Percentiles rank a stretch among this genome's conserved stretches.
These are phyloP conservation scores for Pythium guiyangense DNA, from an alignment of 352 stramenopile species.

Conservation along the genomic window DNA sequence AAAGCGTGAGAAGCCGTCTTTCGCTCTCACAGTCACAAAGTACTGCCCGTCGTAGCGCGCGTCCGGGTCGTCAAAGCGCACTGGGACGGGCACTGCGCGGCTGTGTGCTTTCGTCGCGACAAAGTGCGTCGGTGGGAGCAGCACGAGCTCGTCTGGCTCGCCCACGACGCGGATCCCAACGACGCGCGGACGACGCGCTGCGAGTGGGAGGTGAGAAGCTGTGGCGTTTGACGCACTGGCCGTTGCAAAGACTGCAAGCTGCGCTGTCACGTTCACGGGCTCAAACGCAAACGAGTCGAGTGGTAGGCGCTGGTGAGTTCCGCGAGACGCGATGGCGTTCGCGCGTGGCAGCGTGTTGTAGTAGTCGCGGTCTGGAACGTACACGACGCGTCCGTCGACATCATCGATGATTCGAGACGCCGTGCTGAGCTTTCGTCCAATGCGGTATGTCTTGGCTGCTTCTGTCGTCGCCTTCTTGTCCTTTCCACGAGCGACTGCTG, in stretches of 20 bases:
- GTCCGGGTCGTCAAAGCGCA: constrained; percentile 58
- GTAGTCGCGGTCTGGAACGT: constrained; percentile 45
- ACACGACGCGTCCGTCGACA: constrained; percentile 28
- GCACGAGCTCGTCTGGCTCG: constrained; percentile 31
- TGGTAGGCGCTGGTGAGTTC: neutral
- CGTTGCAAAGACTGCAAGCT: neutral
- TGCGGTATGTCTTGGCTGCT: neutral
- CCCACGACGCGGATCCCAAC: constrained; percentile 54
- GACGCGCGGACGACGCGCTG: constrained; percentile 17
- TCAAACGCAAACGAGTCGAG: constrained; percentile 42
- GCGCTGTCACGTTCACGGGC: constrained; percentile 1
- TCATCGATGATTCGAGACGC: constrained; percentile 19
- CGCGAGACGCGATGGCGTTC: neutral
- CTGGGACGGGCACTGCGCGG: constrained; percentile 23
- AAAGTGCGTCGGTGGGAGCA: constrained; percentile 43
- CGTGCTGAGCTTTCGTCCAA: constrained; percentile 3
- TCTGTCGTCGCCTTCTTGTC: neutral
- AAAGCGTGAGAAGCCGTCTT: constrained; percentile 28
- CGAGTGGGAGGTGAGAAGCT: constrained; percentile 1
- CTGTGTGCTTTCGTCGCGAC: constrained; percentile 17
- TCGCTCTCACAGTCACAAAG: constrained; percentile 35
- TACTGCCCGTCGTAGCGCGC: constrained; percentile 30
- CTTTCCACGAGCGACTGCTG: neutral
- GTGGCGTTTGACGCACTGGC: neutral
- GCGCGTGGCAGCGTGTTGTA: constrained; percentile 28